Evolutionary conservation across 257 asterid genomes (phyloP).

Genomic region (Salvia hispanica): DNA sequence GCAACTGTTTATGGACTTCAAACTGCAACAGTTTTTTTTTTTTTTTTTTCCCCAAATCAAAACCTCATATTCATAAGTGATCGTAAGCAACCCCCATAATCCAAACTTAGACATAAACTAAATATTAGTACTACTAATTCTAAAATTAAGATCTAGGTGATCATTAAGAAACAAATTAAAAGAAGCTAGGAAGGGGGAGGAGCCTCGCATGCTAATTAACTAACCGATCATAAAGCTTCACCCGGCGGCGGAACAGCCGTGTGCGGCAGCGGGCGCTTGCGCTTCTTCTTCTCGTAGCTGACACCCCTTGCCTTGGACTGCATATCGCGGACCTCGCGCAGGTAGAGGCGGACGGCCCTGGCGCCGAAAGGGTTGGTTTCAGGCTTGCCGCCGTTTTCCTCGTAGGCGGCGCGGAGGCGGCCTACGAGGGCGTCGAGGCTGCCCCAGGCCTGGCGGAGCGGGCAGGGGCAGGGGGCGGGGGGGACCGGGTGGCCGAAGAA

Average conservation of each 20-base stretch:
- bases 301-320: slow-evolving; percentile 56
- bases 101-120: slow-evolving; percentile 8
- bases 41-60: background rate
- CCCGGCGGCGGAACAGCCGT: slow-evolving; percentile 24
- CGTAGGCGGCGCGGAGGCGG: slow-evolving; percentile 52
- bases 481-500: slow-evolving; percentile 53
- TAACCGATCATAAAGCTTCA: slow-evolving; percentile 23
- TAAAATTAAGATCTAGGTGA: no score
- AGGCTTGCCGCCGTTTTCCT: slow-evolving; percentile 51
- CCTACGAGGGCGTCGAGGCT: slow-evolving; percentile 58
- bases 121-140: background rate
- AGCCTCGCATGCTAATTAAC: slow-evolving; percentile 9
- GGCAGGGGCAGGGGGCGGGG: slow-evolving; percentile 54
- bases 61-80: background rate
- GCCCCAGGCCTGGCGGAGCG: slow-evolving; percentile 63
- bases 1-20: slow-evolving; percentile 19
- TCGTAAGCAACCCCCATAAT: slow-evolving; percentile 17
- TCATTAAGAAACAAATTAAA: background rate
- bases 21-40: slow-evolving; percentile 29
- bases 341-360: slow-evolving; percentile 46
- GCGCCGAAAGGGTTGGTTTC: slow-evolving; percentile 53
- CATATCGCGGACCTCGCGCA: slow-evolving; percentile 47
- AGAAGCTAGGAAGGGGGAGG: background rate
- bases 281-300: slow-evolving; percentile 52
- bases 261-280: slow-evolving; percentile 35